Conservation (phyloP, 805 yeast genomes). For the Metschnikowia aberdeeniae region DNA sequence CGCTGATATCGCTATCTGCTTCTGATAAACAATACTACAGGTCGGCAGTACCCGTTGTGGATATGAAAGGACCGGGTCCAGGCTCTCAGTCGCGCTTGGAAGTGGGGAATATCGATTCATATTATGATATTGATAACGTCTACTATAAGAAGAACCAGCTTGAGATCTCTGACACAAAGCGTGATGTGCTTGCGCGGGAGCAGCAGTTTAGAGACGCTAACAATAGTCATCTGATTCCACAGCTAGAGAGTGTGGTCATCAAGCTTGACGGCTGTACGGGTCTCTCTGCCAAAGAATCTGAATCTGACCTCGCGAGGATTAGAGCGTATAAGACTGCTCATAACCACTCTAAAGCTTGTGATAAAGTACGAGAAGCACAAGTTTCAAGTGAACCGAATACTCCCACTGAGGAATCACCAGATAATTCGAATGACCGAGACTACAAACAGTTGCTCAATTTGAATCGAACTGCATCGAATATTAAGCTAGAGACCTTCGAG, state of each 20-base stretch:
- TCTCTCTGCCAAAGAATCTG: constrained; percentile 11
- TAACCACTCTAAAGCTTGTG: not conserved
- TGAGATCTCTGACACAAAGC: constrained; percentile 30
- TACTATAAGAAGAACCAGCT: constrained; percentile 27
- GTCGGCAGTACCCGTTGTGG: constrained; percentile 20
- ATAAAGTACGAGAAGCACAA: not conserved
- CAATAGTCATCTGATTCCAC: constrained; percentile 14
- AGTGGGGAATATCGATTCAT: constrained; percentile 18
- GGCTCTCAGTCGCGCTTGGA: constrained; percentile 9
- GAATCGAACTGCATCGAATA: constrained; percentile 6
- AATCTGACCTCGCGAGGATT: constrained; percentile 12
- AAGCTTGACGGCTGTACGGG: constrained; percentile 15
- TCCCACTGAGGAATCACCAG: not conserved
- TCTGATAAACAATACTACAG: constrained; percentile 23
- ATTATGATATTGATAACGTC: constrained; percentile 21
- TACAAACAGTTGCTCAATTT: constrained; percentile 9
- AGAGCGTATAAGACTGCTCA: not conserved
- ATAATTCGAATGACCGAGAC: not conserved
- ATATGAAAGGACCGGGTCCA: constrained; percentile 10
- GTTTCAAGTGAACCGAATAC: not conserved
- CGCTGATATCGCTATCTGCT: constrained; percentile 8
- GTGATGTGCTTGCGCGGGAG: constrained; percentile 5
- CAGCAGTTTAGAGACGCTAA: constrained; percentile 7
- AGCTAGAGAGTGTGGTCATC: constrained; percentile 11
- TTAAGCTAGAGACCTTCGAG: constrained; percentile 1